These are phyloP conservation scores for Pichia sp. DNA, from an alignment of 1,139 yeast species.

Conservation along the genomic window DNA sequence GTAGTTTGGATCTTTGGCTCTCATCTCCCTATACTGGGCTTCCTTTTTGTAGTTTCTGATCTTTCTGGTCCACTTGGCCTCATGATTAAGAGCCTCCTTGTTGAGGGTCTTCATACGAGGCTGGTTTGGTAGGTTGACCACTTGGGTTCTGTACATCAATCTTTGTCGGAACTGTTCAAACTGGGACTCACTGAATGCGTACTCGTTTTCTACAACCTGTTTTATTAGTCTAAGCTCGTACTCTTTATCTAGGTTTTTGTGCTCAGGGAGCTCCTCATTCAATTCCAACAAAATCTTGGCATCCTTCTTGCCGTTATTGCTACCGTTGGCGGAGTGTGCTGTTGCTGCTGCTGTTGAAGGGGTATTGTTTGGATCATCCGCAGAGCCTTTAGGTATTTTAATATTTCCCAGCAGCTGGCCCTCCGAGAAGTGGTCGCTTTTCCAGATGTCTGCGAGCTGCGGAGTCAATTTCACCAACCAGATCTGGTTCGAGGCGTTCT, in stretches of 20 bases:
- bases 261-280: slow-evolving; percentile 36
- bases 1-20: slow-evolving; percentile 22
- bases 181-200: slow-evolving; percentile 87
- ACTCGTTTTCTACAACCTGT: slow-evolving; percentile 77
- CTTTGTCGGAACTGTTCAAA: slow-evolving; percentile 48
- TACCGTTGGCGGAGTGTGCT: background rate
- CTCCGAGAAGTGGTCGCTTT: slow-evolving; percentile 52
- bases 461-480: slow-evolving; percentile 93
- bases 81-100: slow-evolving; percentile 35
- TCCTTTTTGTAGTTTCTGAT: slow-evolving; percentile 32
- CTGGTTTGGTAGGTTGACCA: slow-evolving; percentile 46
- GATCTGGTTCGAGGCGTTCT: slow-evolving; percentile 57
- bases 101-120: slow-evolving; percentile 41
- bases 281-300: slow-evolving; percentile 53
- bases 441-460: slow-evolving; percentile 81
- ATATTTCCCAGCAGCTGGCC: slow-evolving; percentile 82
- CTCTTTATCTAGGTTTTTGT: slow-evolving; percentile 60
- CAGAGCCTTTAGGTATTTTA: slow-evolving; percentile 48
- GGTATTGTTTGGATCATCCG: slow-evolving; percentile 33
- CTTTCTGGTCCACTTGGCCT: slow-evolving; percentile 31
- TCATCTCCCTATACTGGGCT: slow-evolving; percentile 32
- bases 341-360: too few relatives aligned
- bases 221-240: slow-evolving; percentile 77
- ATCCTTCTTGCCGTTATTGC: background rate
- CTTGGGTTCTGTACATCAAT: slow-evolving; percentile 47